Percentiles rank a stretch among this genome's conserved stretches.
phyloP scores from a whole-genome alignment of 768 basidiomycete genomes.

The Amanita fuliginea region DNA sequence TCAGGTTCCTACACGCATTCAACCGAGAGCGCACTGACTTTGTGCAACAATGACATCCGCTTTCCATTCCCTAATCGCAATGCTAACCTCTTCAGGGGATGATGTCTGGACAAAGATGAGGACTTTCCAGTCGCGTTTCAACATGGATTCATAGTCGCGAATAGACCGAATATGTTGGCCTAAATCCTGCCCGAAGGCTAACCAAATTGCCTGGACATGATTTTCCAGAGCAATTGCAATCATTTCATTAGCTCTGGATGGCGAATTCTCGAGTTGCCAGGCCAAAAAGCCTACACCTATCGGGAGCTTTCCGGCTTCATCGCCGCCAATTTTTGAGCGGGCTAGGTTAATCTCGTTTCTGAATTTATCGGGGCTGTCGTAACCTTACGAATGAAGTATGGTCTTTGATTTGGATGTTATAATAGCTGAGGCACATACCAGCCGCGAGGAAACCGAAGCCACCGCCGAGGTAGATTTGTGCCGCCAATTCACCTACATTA shows the following conservation, averaged over 20 bases:
- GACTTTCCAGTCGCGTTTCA: constrained; percentile 29
- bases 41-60: constrained; percentile 70
- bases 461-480: constrained; percentile 53
- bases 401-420: not conserved
- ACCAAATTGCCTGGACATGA: constrained; percentile 58
- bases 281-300: constrained; percentile 69
- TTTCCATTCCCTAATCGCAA: constrained; percentile 56
- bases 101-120: constrained; percentile 58
- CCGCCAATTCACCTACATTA: constrained; percentile 38
- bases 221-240: constrained; percentile 41
- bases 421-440: constrained; percentile 23
- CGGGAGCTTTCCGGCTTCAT: constrained; percentile 28
- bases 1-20: constrained; percentile 4
- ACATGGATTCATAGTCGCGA: constrained; percentile 38
- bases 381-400: constrained; percentile 24
- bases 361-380: constrained; percentile 32
- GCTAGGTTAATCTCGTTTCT: constrained; percentile 41
- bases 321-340: constrained; percentile 28
- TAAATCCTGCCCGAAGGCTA: constrained; percentile 56
- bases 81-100: constrained; percentile 44
- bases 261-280: constrained; percentile 54
- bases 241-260: constrained; percentile 25
- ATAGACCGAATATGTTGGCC: constrained; percentile 50
- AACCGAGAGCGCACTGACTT: constrained; percentile 30
- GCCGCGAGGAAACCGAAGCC: constrained; percentile 70